These are phyloP conservation scores for Zygosaccharomyces lentus DNA, from an alignment of 805 yeast species.

Conservation along the genomic window DNA sequence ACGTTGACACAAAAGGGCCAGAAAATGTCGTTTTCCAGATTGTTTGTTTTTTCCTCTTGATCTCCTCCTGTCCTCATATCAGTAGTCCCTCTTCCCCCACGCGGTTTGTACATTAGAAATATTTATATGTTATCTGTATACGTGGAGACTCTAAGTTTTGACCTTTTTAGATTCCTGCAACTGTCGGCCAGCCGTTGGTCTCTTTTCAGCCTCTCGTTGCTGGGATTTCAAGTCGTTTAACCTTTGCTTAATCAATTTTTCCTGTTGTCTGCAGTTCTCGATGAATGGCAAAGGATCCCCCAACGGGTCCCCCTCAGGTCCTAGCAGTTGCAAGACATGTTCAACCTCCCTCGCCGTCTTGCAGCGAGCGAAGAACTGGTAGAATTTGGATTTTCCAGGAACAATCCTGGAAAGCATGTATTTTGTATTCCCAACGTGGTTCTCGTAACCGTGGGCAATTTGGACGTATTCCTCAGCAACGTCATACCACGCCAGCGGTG, in stretches of 20 bases:
- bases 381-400: constrained; percentile 66
- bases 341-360: constrained; percentile 52
- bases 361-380: constrained; percentile 51
- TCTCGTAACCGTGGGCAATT: constrained; percentile 53
- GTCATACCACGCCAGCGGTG: constrained; percentile 49
- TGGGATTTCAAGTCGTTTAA: constrained; percentile 16
- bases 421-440: constrained; percentile 70
- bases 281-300: constrained; percentile 23
- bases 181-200: background rate
- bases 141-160: background rate
- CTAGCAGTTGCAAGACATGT: constrained; percentile 19
- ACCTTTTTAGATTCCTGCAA: background rate
- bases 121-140: background rate
- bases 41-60: background rate
- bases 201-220: constrained; percentile 13
- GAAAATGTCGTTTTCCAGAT: constrained; percentile 8
- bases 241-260: constrained; percentile 15
- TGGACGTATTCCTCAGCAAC: constrained; percentile 52
- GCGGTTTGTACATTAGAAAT: constrained; percentile 1
- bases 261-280: constrained; percentile 17
- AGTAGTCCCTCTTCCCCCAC: background rate
- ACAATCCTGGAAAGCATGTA: constrained; percentile 73
- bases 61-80: background rate
- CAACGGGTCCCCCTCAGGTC: constrained; percentile 18
- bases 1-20: background rate